phyloP scores from a whole-genome alignment of 2,329 filamentous ascomycete genomes.

The Ambrosiella cleistominuta region DNA sequence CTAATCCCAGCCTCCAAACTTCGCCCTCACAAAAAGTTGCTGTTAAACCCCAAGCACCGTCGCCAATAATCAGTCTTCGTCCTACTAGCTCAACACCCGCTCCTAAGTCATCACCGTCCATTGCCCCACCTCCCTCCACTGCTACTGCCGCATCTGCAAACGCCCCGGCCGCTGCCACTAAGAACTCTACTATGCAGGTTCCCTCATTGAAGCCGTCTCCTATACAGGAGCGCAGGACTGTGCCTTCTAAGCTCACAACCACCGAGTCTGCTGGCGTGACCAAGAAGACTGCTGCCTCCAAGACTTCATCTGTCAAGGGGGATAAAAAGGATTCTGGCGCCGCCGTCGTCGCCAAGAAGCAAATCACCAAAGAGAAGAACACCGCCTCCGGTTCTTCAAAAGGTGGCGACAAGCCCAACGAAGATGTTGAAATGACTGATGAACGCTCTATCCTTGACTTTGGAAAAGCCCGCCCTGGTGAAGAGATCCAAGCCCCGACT shows the following conservation, averaged over 20 bases:
- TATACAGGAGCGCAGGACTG: constrained; percentile 10
- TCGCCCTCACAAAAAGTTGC: neutral
- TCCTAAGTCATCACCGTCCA: neutral
- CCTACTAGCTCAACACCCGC: neutral
- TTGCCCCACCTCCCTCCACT: neutral
- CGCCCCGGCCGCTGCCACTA: neutral
- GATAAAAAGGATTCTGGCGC: constrained; percentile 29
- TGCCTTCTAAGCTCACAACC: constrained; percentile 2
- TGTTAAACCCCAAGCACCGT: neutral
- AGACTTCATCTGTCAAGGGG: constrained; percentile 23
- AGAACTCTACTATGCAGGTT: constrained; percentile 6
- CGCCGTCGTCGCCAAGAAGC: constrained; percentile 15
- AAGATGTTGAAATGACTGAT: constrained; percentile 25
- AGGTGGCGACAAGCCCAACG: constrained; percentile 34
- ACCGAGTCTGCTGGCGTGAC: neutral
- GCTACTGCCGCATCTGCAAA: neutral
- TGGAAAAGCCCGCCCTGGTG: constrained; percentile 39
- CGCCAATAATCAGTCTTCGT: neutral
- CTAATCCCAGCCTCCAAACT: neutral
- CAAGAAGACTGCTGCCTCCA: constrained; percentile 15
- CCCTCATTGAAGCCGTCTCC: constrained; percentile 12
- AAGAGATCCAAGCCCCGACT: constrained; percentile 46
- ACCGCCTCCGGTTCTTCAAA: constrained; percentile 30
- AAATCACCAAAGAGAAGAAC: constrained; percentile 16
- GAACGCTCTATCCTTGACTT: constrained; percentile 43